A percentile compares a stretch with the other conserved stretches of the same genome.
These are phyloP conservation scores for Macrolepiota dolichaula DNA, from an alignment of 768 basidiomycete species.

Conservation along the genomic window DNA sequence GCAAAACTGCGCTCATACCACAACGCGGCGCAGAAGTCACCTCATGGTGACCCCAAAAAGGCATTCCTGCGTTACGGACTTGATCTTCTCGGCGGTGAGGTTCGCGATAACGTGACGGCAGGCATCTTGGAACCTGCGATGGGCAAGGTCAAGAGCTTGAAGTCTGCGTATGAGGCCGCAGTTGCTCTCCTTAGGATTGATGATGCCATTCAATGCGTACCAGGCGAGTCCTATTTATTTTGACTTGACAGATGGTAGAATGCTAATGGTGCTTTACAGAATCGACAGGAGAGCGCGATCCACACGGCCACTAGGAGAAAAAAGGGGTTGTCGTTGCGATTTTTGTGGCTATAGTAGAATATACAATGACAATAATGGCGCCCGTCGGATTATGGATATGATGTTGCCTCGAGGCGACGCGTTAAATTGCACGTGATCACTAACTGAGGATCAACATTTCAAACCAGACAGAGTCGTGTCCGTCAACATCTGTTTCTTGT, in stretches of 20 bases:
- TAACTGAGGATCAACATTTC: constrained; percentile 12
- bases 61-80: constrained; percentile 88
- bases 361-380: constrained; percentile 2
- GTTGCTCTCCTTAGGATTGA: constrained; percentile 94
- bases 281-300: constrained; percentile 66
- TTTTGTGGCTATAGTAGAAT: constrained; percentile 7
- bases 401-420: constrained; percentile 7
- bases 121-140: constrained; percentile 96
- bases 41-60: constrained; percentile 88
- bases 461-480: constrained; percentile 5
- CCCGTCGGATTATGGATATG: not conserved
- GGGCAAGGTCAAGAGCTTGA: constrained; percentile 95
- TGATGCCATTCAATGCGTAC: constrained; percentile 89
- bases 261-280: constrained; percentile 40
- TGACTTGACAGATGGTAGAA: constrained; percentile 7
- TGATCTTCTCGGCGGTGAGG: constrained; percentile 91
- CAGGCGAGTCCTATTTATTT: constrained; percentile 51
- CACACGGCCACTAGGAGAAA: constrained; percentile 62
- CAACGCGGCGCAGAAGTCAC: constrained; percentile 92
- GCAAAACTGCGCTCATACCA: constrained; percentile 97
- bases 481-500: constrained; percentile 5
- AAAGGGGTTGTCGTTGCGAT: constrained; percentile 1
- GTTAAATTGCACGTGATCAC: constrained; percentile 8
- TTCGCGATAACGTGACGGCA: constrained; percentile 90
- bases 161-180: constrained; percentile 95